Percentiles rank a stretch among this genome's conserved stretches.
Evolutionary conservation across 345 rosid genomes (phyloP).

Genomic region (Cardiospermum halicacabum): DNA sequence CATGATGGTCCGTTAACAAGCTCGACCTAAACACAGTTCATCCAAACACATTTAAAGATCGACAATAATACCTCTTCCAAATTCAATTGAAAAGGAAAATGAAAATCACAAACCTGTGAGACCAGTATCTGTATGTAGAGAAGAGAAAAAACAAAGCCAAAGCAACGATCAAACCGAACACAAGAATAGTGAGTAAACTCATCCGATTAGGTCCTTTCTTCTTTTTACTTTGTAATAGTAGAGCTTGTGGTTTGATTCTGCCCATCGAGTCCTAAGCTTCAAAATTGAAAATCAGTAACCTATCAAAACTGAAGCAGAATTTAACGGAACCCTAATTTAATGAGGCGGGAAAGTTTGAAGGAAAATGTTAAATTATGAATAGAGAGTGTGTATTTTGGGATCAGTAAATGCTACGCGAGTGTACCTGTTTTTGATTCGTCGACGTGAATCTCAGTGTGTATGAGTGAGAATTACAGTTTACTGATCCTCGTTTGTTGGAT

Average conservation of each 20-base stretch:
- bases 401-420: neutral
- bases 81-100: neutral
- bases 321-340: constrained; percentile 1
- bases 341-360: constrained; percentile 2
- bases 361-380: neutral
- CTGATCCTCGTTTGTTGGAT: neutral
- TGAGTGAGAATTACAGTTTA: neutral
- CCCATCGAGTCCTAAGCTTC: constrained; percentile 38
- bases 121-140: constrained; percentile 56
- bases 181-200: constrained; percentile 41
- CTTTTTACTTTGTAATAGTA: constrained; percentile 71
- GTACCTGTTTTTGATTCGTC: constrained; percentile 7
- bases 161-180: constrained; percentile 36
- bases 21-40: constrained; percentile 40
- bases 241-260: constrained; percentile 78
- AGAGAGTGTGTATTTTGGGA: neutral
- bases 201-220: constrained; percentile 63
- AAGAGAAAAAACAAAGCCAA: constrained; percentile 47
- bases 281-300: neutral
- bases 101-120: constrained; percentile 40
- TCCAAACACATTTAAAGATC: neutral
- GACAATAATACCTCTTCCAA: neutral
- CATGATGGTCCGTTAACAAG: constrained; percentile 31
- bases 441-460: neutral
- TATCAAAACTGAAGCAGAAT: neutral